Evolutionary conservation across 352 stramenopile genomes (phyloP), one percentile per base, ranked within the genome.

Genomic region (Peronospora destructor): DNA sequence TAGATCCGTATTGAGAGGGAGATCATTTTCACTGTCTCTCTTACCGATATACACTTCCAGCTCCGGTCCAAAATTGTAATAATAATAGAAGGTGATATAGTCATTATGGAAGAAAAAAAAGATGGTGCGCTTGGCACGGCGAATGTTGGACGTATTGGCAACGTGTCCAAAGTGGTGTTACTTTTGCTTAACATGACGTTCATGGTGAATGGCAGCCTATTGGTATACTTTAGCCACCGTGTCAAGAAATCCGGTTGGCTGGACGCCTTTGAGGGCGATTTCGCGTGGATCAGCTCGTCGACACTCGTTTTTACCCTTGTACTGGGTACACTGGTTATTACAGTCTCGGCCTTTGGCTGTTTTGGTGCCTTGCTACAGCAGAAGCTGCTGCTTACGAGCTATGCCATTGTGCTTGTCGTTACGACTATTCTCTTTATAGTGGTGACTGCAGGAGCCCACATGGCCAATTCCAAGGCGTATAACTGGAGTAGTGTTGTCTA

Each of bases 171-270:
- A 55, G 71, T 89, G 50, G 33, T 87, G 49, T 64, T 93, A 6
- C 54, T 93, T 58, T 67, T 93, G 26, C 61, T 93, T 25, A 93
- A 93, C 64, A 86, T 93, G 74, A 68, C 61, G 39, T 91, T 90
- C 61, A 74, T 93, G 64, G 74, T 91, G 33, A 61, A 50, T 46
- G 83, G 83, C 36, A 75, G 70, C 13, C 66, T 93, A 48, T 66
- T 93, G 41, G 74, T 90, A 58, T 90, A 87, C 55, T 88, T 93
- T 47, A 81, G 76, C 51, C 74, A 88, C 46, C 64, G 76, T 45
- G 65, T 86, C 35, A 74, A 80, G 56, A 64, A 21, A 10, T 76
- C 64, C 0, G 83, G 83, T 29, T 93, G 83, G 83, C 45, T 86
- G 19, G 73, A 90, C 17, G 78, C 66, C 13, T 90, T 90, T 54